These are phyloP conservation scores for Cyathus striatus DNA, from an alignment of 768 basidiomycete species.

Conservation along the genomic window DNA sequence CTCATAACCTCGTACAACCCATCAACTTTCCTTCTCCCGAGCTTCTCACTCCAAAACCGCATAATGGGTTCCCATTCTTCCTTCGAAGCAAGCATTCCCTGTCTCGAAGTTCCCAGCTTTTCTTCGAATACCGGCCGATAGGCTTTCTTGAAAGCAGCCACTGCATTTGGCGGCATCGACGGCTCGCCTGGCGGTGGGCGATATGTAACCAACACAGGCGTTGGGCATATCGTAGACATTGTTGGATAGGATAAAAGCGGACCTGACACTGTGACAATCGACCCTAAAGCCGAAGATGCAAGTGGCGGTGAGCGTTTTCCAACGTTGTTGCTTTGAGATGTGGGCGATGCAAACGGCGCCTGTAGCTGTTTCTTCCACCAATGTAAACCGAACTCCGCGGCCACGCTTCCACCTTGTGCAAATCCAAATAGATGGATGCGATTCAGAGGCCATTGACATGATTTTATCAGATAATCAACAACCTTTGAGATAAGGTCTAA, in stretches of 20 bases:
- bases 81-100: constrained; percentile 70
- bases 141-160: constrained; percentile 56
- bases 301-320: constrained; percentile 9
- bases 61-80: constrained; percentile 84
- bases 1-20: constrained; percentile 69
- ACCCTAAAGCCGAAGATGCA: constrained; percentile 41
- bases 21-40: constrained; percentile 51
- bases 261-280: constrained; percentile 65
- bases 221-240: constrained; percentile 40
- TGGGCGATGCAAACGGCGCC: constrained; percentile 8
- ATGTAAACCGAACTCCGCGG: constrained; percentile 56
- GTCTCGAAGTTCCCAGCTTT: constrained; percentile 32
- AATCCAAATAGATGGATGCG: constrained; percentile 88
- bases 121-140: constrained; percentile 48
- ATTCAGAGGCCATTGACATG: constrained; percentile 60
- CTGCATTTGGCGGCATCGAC: constrained; percentile 36
- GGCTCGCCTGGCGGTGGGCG: constrained; percentile 42
- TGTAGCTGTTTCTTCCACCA: constrained; percentile 43
- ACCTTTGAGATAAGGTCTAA: constrained; percentile 50
- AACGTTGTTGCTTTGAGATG: no score
- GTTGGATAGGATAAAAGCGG: constrained; percentile 80
- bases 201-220: constrained; percentile 58
- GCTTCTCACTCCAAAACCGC: constrained; percentile 76
- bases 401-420: constrained; percentile 80
- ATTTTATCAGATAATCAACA: constrained; percentile 49